A percentile compares a stretch with the other conserved stretches of the same genome.
These are phyloP conservation scores for Microglena sp. DNA, from an alignment of 139 green algal species.

Conservation along the genomic window DNA sequence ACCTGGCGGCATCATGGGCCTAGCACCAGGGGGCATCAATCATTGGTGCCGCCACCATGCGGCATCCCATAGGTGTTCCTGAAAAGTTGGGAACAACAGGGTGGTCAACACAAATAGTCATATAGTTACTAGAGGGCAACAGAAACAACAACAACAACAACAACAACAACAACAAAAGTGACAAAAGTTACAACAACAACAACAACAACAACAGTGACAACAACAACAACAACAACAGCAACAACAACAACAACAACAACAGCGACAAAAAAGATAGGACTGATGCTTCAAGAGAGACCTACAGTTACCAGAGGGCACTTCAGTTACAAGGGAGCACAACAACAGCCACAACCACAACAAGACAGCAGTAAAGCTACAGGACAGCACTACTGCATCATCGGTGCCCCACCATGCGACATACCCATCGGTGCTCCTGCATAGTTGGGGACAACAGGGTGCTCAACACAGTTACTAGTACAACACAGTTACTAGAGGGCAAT, in stretches of 20 bases:
- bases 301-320: background rate
- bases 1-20: background rate
- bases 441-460: too few species aligned
- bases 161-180: background rate
- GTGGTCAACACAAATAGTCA: too few species aligned
- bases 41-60: too few species aligned
- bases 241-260: constrained; percentile 8
- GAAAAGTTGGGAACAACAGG: too few species aligned
- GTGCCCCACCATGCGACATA: too few species aligned
- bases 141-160: constrained; percentile 2
- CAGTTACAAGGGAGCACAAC: background rate
- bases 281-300: constrained; percentile 5
- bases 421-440: too few species aligned
- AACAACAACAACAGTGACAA: constrained; percentile 10
- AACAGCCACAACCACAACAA: background rate
- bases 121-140: too few species aligned
- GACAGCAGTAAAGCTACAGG: background rate
- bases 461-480: too few species aligned
- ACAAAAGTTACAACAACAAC: constrained; percentile 1
- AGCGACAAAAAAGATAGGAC: background rate
- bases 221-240: background rate
- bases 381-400: too few species aligned
- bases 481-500: too few species aligned
- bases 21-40: background rate
- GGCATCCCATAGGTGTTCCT: too few species aligned